Conservation (phyloP, 2,329 filamentous ascomycete species). For the Aaosphaeria arxii region DNA sequence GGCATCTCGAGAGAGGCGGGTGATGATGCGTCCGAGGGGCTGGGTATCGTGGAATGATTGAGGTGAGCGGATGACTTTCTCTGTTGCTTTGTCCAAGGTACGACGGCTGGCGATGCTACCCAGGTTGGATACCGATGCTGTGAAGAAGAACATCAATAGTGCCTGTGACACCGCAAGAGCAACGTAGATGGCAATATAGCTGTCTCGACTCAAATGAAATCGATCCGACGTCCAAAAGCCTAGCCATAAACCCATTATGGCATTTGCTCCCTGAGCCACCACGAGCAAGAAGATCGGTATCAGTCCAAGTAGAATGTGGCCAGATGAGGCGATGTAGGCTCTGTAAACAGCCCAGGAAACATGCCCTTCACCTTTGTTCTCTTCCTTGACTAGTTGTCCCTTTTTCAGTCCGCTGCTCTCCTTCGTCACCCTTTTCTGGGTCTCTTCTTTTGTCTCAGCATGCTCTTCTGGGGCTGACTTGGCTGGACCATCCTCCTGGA, state of each 20-base stretch:
- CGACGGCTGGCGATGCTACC: slow-evolving; percentile 70
- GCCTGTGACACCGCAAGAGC: neutral
- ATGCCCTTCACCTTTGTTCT: neutral
- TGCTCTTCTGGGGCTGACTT: too few relatives aligned
- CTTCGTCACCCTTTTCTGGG: too few relatives aligned
- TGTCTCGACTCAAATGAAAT: neutral
- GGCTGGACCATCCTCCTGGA: too few relatives aligned
- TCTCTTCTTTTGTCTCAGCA: too few relatives aligned
- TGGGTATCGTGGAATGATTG: slow-evolving; percentile 99
- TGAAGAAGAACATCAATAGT: neutral
- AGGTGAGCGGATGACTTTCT: slow-evolving; percentile 92
- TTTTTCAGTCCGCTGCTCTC: too few relatives aligned
- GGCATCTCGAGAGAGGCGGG: slow-evolving; percentile 84
- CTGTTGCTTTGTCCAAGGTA: slow-evolving; percentile 94
- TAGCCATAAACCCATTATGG: neutral
- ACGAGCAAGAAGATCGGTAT: neutral
- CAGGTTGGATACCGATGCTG: neutral
- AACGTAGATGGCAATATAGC: neutral
- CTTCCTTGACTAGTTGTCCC: too few relatives aligned
- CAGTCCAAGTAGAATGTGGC: neutral
- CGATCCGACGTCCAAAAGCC: neutral
- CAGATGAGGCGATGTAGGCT: neutral
- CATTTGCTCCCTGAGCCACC: neutral
- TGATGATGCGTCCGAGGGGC: slow-evolving; percentile 91
- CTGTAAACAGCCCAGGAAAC: neutral